Evolutionary conservation across 208 protist species (phyloP), one percentile per base, ranked within the genome.

Genomic region (Leptomonas seymouri): DNA sequence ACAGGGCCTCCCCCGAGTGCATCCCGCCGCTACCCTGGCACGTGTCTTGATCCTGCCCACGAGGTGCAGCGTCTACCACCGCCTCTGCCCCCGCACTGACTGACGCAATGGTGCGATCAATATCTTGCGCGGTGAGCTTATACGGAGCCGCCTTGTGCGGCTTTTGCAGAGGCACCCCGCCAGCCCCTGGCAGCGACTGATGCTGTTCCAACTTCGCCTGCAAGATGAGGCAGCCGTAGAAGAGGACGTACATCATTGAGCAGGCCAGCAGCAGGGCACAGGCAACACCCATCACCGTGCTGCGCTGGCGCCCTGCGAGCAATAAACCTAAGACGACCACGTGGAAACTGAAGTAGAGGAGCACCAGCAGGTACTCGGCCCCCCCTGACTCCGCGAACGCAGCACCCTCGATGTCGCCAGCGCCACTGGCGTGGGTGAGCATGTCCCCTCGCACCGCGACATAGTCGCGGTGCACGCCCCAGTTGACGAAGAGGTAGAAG

Each of bases 171-270:
- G 57, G 59, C 30, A 30, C 53, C 0, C 30, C 39, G n/a, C 46
- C 36, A 0, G 41, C 25, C 4, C 16, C 9, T 39, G 14, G n/a
- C 45, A 55, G 18, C 18, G 59, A 39, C 41, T 50, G 8, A 46
- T 53, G 34, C 36, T 50, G 36, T 54, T 73, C 65, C 42, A 74
- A 36, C 44, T 20, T 20, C 5, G 42, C 28, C 21, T 64, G 55
- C 39, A 81, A 27, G 21, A 53, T 20, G 11, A 83, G 36, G 36
- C 66, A 68, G 20, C 51, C 59, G 56, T 67, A 79, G 48, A 83
- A 67, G 21, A 86, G 55, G 25, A 80, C 63, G 66, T 86, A 86
- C 49, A 82, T 55, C 57, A 81, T 28, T 0, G 69, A 65, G 45
- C 66, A 57, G 28, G 64, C 50, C 30, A 82, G 27, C 34, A 82